These are phyloP conservation scores for Poa annua DNA, from an alignment of 176 grass and related monocot genomes.

Conservation along the genomic window DNA sequence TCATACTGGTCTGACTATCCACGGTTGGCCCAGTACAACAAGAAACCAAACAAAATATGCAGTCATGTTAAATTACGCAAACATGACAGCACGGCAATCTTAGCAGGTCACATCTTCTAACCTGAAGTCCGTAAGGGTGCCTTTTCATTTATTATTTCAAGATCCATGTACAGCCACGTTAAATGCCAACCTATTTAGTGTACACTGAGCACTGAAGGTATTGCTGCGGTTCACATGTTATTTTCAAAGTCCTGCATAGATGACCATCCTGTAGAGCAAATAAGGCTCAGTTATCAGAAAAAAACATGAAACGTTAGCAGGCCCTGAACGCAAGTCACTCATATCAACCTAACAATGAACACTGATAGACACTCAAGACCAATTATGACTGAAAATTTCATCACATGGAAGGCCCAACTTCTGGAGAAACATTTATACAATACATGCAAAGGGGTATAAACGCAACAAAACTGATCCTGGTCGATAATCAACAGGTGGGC, in stretches of 20 bases:
- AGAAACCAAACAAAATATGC: neutral
- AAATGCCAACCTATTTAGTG: neutral
- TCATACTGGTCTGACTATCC: neutral
- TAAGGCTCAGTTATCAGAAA: neutral
- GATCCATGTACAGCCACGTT: neutral
- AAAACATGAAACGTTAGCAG: neutral
- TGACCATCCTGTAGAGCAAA: neutral
- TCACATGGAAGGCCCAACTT: neutral
- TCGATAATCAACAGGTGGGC: neutral
- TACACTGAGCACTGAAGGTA: neutral
- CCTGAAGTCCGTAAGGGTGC: neutral
- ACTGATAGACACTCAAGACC: neutral
- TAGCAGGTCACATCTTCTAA: neutral
- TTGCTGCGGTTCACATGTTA: neutral
- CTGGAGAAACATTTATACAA: neutral
- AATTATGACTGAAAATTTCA: conserved; percentile 12
- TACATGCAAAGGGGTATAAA: neutral
- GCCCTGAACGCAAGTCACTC: no score
- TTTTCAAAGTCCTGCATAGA: neutral
- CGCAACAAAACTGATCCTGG: neutral
- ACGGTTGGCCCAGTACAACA: neutral
- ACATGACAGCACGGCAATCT: neutral
- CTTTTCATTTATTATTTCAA: conserved; percentile 3
- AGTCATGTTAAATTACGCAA: neutral
- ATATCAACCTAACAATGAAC: neutral